A percentile compares a stretch with the other conserved stretches of the same genome.
These are phyloP conservation scores for Populus hybrid DNA, from an alignment of 441 rosid species.

Conservation along the genomic window DNA sequence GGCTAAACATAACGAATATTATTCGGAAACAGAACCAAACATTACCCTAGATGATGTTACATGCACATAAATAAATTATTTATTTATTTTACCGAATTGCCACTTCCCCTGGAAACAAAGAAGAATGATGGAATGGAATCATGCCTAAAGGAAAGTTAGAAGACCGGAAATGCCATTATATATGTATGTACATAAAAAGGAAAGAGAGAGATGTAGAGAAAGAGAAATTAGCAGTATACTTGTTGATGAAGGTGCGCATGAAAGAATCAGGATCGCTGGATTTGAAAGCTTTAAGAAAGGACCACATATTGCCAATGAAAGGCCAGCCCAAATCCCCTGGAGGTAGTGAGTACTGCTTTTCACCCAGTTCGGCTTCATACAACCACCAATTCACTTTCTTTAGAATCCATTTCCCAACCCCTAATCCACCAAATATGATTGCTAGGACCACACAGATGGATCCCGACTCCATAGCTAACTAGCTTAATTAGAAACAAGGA, in stretches of 20 bases:
- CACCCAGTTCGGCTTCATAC: slow-evolving; percentile 51
- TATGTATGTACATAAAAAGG: no score
- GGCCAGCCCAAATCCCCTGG: slow-evolving; percentile 89
- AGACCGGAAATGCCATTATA: no score
- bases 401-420: slow-evolving; percentile 37
- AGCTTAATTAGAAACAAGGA: no score
- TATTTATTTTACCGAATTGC: no score
- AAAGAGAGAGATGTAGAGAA: not conserved
- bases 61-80: no score
- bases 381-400: slow-evolving; percentile 46
- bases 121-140: no score
- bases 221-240: slow-evolving; percentile 24
- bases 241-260: slow-evolving; percentile 30
- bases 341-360: slow-evolving; percentile 43
- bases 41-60: no score
- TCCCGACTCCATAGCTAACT: slow-evolving; percentile 18
- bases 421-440: slow-evolving; percentile 6
- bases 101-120: no score
- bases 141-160: no score
- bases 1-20: no score
- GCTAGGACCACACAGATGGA: slow-evolving; percentile 16
- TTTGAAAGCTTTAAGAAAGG: slow-evolving; percentile 74
- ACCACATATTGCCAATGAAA: slow-evolving; percentile 77
- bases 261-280: slow-evolving; percentile 63
- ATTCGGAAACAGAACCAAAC: no score